Base-by-base conservation (phyloP, 495 filamentous ascomycete genomes). In the Penicillium ochrochloron region DNA sequence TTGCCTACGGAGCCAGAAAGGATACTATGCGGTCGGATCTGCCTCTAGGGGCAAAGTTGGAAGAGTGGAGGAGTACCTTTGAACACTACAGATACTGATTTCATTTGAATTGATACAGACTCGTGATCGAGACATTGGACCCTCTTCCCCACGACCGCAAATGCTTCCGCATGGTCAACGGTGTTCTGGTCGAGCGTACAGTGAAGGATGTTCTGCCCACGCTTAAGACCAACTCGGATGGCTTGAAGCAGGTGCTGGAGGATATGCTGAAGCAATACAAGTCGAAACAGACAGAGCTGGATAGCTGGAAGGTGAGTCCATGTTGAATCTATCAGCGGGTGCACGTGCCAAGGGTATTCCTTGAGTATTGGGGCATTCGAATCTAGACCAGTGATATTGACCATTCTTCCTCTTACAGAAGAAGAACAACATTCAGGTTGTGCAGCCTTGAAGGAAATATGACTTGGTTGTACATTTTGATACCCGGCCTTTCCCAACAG, bases 121-220 rank as follows among this genome's bases (percentile, higher is more conserved):
- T 99, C 68, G 95, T 99, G 31, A 89, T 99, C 41, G 96, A 99
- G 71, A 98, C 94, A 31, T 81, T 99, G 68, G 86, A 87, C 53
- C 94, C 93, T 41, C 88, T 97, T 25, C 83, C 91, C 27, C 80
- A 83, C 62, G 91, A 96, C 60, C 92, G 95, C 64, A 98, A 97
- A 83, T 98, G 94, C 78, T 99, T 98, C 78, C 94, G 95, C 68
- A 91, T 99, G 90, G 94, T 99, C 74, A 97, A 98, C 75, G 96
- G 95, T 59, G 94, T 98, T 15, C 77, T 99, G 58, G 91, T 95
- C 63, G 96, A 99, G 81, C 85, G 94, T 68, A 97, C 95, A 52
- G 91, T 99, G 64, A 82, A 90, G 75, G 94, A 98, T 76, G 92
- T 98, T 41, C 82, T 96, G 42, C 95, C 95, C 11, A 90, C 92